Evolutionary conservation across 1,139 yeast genomes (phyloP).

Genomic region (Yamadazyma epiphylla): DNA sequence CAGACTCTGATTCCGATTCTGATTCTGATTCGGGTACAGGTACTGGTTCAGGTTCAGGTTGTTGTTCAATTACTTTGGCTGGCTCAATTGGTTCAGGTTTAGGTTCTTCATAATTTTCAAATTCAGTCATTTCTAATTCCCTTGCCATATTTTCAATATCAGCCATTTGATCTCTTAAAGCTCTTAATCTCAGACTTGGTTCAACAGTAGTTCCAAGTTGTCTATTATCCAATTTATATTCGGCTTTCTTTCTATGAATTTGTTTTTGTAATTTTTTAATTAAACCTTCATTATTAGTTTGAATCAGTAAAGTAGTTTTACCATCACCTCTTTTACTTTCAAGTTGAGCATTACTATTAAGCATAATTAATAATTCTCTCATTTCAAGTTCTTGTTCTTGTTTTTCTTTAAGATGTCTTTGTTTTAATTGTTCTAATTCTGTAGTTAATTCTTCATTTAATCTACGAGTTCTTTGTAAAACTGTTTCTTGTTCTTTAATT

Average conservation of each 20-base stretch:
- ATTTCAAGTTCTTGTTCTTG: constrained; percentile 87
- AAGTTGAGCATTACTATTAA: constrained; percentile 40
- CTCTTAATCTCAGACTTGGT: constrained; percentile 73
- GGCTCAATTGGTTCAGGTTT: constrained; percentile 14
- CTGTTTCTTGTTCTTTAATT: constrained; percentile 67
- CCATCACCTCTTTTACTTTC: constrained; percentile 27
- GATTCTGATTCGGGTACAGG: constrained; percentile 17
- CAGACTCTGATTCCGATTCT: constrained; percentile 11
- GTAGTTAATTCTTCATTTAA: constrained; percentile 58
- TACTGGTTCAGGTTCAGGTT: constrained; percentile 16
- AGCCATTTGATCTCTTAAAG: constrained; percentile 81
- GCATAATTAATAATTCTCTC: constrained; percentile 75
- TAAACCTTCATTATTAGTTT: constrained; percentile 42
- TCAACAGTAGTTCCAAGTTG: constrained; percentile 60
- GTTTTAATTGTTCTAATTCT: constrained; percentile 70
- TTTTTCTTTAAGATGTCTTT: constrained; percentile 67
- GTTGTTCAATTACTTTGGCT: constrained; percentile 9
- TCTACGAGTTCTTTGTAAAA: constrained; percentile 63
- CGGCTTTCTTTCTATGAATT: constrained; percentile 60
- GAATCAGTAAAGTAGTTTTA: constrained; percentile 35
- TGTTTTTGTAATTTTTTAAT: constrained; percentile 53
- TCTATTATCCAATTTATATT: constrained; percentile 53
- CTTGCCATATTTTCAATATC: constrained; percentile 81
- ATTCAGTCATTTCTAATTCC: constrained; percentile 82
- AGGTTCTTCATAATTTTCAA: constrained; percentile 39